Evolutionary conservation across 192 early-diverging fungal genomes (phyloP), one percentile per base, ranked within the genome.

Genomic region (Umbelopsis vinacea): DNA sequence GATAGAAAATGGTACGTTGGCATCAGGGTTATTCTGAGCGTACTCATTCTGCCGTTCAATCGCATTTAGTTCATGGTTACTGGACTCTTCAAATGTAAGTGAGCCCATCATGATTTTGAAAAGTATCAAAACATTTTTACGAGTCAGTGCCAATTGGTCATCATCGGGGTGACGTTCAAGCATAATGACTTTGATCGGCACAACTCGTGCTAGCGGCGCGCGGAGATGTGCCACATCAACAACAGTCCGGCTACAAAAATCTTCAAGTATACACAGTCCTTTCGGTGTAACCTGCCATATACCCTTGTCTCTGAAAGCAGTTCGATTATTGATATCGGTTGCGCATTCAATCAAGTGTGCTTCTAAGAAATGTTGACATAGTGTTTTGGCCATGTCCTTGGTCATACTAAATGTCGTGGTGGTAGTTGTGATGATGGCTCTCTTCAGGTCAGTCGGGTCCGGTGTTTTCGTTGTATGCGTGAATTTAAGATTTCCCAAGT

Each of bases 391-490:
- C 85, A 89, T 86, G 37, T 87, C 85, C 29, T 76, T 48, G 14
- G 82, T 78, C 76, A 89, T 84, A 12, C 81, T 85, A 55, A 89
- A 87, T 11, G 86, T 86, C 3, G 87, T 89, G 4, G 85, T 89
- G 10, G 82, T 82, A 0, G 86, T 85, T 14, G 83, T 85, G 8
- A 83, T 81, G 66, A 83, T 80, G 37, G 79, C 79, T 12, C 78
- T 54, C 14, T 80, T 79, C 2, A 79, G 76, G 54, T 89, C 84
- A 37, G 79, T 79, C 2, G 85, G 85, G 69, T 89, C 87, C 1
- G 84, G 74, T 15, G 68, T 72, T 6, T 78, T 79, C 29, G 75
- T 68, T 40, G 82, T 81, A 68, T 85, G 84, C 3, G 83, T 81
- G 26, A 83, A 84, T 60, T 79, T 78, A 17, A 89, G 78, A 7